Conservation (phyloP, 768 basidiomycete genomes). For the Rhizopogon sp. region DNA sequence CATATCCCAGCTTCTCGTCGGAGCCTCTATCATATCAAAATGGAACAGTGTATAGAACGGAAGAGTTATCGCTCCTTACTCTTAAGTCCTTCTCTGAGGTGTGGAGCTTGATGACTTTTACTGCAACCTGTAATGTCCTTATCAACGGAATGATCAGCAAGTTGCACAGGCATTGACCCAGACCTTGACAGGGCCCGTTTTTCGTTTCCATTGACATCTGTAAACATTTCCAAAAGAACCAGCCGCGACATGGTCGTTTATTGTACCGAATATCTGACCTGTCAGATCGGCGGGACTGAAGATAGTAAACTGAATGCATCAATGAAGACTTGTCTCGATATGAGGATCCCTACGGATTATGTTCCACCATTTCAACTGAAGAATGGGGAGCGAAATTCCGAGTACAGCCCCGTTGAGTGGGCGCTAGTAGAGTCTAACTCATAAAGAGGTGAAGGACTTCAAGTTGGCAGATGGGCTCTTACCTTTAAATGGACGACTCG, state of each 20-base stretch:
- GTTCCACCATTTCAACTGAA: background rate
- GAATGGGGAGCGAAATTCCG: too few species aligned
- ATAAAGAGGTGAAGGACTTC: too few species aligned
- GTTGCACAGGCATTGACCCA: background rate
- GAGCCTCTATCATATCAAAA: constrained; percentile 4
- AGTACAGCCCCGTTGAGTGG: too few species aligned
- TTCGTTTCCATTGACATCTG: background rate
- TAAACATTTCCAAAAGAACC: background rate
- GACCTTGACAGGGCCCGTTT: background rate
- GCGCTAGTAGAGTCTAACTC: too few species aligned
- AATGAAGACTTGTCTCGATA: background rate
- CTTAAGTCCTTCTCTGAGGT: background rate
- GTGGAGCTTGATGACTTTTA: background rate
- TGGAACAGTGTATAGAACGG: background rate
- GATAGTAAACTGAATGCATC: background rate
- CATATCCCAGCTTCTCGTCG: constrained; percentile 15
- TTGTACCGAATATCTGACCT: background rate
- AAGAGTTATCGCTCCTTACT: background rate
- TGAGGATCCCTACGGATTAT: background rate
- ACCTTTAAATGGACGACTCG: too few species aligned
- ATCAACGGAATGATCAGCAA: background rate
- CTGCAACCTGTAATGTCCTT: background rate
- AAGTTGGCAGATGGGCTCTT: too few species aligned
- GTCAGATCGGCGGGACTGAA: background rate
- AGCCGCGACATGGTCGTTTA: background rate